Conservation (phyloP, 176 grass and related monocot species). For the Bonia amplexicaulis region DNA sequence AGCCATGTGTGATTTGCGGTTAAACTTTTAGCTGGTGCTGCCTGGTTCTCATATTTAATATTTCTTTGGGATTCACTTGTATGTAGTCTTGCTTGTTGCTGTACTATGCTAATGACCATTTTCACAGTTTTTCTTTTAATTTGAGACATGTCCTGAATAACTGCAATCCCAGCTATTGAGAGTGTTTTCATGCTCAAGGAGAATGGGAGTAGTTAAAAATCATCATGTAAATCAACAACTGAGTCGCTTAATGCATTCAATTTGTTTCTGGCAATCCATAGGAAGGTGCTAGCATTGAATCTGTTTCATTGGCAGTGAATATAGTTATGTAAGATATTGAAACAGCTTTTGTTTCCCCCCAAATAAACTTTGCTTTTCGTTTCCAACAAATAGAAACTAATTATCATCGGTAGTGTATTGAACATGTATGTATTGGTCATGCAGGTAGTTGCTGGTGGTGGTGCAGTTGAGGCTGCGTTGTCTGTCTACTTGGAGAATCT, state of each 20-base stretch:
- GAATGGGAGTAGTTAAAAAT: not conserved
- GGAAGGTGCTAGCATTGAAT: not conserved
- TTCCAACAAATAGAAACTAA: not conserved
- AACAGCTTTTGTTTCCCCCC: not conserved
- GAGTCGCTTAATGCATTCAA: not conserved
- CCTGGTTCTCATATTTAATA: not conserved
- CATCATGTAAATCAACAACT: not conserved
- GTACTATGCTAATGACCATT: too few relatives aligned
- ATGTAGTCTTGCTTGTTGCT: not conserved
- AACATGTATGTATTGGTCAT: slow-evolving; percentile 9
- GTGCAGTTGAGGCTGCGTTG: slow-evolving; percentile 78
- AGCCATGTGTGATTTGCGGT: not conserved
- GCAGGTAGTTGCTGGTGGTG: slow-evolving; percentile 93
- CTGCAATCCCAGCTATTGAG: not conserved
- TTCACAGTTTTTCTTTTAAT: not conserved
- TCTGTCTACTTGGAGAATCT: slow-evolving; percentile 94
- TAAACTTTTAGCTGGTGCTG: not conserved
- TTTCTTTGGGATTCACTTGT: not conserved
- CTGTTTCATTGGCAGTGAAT: not conserved
- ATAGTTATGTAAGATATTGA: not conserved
- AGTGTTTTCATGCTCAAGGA: not conserved
- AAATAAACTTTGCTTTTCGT: not conserved
- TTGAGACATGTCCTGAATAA: not conserved
- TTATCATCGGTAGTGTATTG: not conserved
- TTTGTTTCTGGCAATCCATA: not conserved